These are phyloP conservation scores for Puccinia coronata DNA, from an alignment of 1,284 basidiomycete species.

Conservation along the genomic window DNA sequence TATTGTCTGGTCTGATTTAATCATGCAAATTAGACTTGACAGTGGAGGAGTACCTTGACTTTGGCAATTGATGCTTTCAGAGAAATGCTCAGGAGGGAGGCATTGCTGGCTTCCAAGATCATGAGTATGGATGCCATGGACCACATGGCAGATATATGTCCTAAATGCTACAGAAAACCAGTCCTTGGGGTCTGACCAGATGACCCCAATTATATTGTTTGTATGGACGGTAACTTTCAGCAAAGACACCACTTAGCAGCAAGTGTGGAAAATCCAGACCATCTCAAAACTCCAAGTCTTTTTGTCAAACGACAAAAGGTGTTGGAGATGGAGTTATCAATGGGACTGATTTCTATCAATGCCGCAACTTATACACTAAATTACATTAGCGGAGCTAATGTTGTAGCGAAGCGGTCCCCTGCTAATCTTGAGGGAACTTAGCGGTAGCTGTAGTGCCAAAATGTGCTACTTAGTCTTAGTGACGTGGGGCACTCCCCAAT, in stretches of 20 bases:
- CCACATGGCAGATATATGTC: slow-evolving; percentile 8
- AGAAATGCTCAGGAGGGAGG: background rate
- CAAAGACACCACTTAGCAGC: background rate
- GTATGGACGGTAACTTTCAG: slow-evolving; percentile 17
- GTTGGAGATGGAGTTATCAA: background rate
- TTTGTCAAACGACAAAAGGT: background rate
- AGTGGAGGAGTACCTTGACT: background rate
- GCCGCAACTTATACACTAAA: no score
- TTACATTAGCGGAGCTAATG: no score
- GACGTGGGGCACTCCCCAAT: no score
- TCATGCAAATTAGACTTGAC: background rate
- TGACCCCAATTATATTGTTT: background rate
- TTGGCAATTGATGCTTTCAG: slow-evolving; percentile 10
- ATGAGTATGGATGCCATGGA: background rate
- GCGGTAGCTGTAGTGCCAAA: no score
- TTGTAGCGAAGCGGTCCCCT: no score
- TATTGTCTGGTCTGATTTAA: background rate
- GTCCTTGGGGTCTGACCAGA: background rate
- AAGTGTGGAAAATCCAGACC: background rate
- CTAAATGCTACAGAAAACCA: background rate
- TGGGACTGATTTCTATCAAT: no score
- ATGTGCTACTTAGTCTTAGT: no score
- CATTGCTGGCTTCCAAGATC: background rate
- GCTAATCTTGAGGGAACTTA: no score
- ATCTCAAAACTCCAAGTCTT: background rate